Conservation (phyloP, 768 basidiomycete species). For the Lactarius evosmus region DNA sequence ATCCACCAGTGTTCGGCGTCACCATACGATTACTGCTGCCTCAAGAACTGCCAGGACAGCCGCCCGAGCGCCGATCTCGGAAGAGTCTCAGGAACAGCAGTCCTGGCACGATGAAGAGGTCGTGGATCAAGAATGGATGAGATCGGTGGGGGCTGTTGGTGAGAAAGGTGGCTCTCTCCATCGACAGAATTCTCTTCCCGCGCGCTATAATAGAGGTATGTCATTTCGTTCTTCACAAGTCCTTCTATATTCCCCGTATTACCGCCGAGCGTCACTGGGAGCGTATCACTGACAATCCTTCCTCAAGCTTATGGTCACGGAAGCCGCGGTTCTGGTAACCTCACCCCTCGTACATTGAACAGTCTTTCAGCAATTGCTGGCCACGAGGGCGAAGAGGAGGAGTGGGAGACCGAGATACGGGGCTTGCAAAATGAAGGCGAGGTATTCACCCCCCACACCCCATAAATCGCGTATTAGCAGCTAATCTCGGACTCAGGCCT, state of each 20-base stretch:
- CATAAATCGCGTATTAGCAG: slow-evolving; percentile 2
- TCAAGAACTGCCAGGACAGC: slow-evolving; percentile 24
- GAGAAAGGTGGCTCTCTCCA: slow-evolving; percentile 29
- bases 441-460: slow-evolving; percentile 39
- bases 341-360: slow-evolving; percentile 72
- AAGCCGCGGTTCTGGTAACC: slow-evolving; percentile 47
- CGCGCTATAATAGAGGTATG: slow-evolving; percentile 28
- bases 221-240: neutral
- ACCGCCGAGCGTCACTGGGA: neutral
- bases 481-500: slow-evolving; percentile 7
- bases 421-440: slow-evolving; percentile 63
- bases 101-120: slow-evolving; percentile 26
- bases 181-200: slow-evolving; percentile 27
- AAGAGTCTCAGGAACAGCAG: slow-evolving; percentile 27
- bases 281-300: slow-evolving; percentile 3
- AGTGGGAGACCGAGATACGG: slow-evolving; percentile 71
- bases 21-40: slow-evolving; percentile 29
- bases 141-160: slow-evolving; percentile 23
- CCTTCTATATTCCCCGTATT: neutral
- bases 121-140: slow-evolving; percentile 21
- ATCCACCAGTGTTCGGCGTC: slow-evolving; percentile 24
- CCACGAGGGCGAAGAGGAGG: slow-evolving; percentile 84
- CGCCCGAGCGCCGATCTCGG: slow-evolving; percentile 25
- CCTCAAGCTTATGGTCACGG: slow-evolving; percentile 26
- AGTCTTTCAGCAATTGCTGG: slow-evolving; percentile 83